These are phyloP conservation scores for Parascedosporium putredinis DNA, from an alignment of 2,329 filamentous ascomycete species.

Conservation along the genomic window DNA sequence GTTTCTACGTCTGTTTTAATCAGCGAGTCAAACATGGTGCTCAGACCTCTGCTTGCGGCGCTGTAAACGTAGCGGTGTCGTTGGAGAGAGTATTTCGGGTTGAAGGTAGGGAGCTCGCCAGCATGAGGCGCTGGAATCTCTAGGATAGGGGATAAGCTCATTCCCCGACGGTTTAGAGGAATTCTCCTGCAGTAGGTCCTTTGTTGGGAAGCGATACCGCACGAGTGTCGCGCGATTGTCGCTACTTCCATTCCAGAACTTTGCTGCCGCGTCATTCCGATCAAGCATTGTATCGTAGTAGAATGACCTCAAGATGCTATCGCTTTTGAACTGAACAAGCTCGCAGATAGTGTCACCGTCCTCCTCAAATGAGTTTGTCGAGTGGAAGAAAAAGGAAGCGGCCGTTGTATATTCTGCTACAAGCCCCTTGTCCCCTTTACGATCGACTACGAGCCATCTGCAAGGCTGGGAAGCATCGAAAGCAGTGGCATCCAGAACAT, in stretches of 20 bases:
- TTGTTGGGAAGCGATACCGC: conserved; percentile 32
- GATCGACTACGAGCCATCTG: conserved; percentile 67
- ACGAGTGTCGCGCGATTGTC: conserved; percentile 27
- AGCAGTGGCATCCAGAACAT: conserved; percentile 57
- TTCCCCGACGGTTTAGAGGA: conserved; percentile 3
- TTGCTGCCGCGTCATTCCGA: conserved; percentile 32
- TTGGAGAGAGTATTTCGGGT: conserved; percentile 40
- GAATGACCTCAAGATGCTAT: conserved; percentile 54
- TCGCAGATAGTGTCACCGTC: conserved; percentile 52
- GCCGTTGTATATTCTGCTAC: conserved; percentile 58
- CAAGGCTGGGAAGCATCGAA: conserved; percentile 48
- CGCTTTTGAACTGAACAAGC: conserved; percentile 49
- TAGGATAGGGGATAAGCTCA: background rate
- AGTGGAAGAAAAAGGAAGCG: conserved; percentile 71
- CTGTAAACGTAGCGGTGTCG: conserved; percentile 53
- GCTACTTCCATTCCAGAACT: conserved; percentile 30
- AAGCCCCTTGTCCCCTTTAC: conserved; percentile 48
- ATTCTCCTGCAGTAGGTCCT: conserved; percentile 10
- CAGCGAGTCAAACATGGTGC: conserved; percentile 51
- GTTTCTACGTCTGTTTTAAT: conserved; percentile 54
- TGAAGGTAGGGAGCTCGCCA: conserved; percentile 58
- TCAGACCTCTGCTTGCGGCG: conserved; percentile 43
- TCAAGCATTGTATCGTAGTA: conserved; percentile 61
- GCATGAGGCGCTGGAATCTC: conserved; percentile 39
- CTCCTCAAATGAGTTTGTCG: conserved; percentile 67